phyloP scores from a whole-genome alignment of 2,329 filamentous ascomycete genomes.

The Aspergillus ochraceoroseus region DNA sequence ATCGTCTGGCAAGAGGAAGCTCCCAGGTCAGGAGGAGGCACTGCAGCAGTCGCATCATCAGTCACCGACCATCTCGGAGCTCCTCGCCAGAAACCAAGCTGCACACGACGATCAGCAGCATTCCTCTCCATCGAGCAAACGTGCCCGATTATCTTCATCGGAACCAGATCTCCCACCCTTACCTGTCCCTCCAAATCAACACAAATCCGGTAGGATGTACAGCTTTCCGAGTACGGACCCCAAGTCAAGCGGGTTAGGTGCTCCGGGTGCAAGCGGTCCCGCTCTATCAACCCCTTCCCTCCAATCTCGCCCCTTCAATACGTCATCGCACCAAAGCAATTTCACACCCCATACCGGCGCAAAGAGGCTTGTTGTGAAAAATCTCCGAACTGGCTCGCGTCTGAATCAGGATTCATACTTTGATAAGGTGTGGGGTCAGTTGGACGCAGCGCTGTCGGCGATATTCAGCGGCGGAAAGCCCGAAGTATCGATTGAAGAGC shows the following conservation, averaged over 20 bases:
- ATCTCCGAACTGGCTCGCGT: conserved; percentile 63
- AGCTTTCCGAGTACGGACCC: conserved; percentile 44
- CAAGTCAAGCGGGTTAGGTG: conserved; percentile 40
- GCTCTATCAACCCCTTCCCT: conserved; percentile 25
- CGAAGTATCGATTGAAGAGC: conserved; percentile 71
- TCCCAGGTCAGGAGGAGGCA: conserved; percentile 33
- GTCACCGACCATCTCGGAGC: conserved; percentile 45
- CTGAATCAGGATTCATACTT: conserved; percentile 73
- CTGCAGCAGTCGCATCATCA: conserved; percentile 30
- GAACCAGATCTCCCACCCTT: conserved; percentile 20
- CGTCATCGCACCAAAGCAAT: conserved; percentile 37
- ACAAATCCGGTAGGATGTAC: conserved; percentile 50
- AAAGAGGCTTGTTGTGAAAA: conserved; percentile 90
- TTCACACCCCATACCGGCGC: conserved; percentile 73
- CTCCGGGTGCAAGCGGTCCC: conserved; percentile 42
- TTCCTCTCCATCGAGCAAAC: conserved; percentile 40
- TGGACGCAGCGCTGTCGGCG: conserved; percentile 66
- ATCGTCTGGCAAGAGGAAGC: conserved; percentile 42
- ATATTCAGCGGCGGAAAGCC: conserved; percentile 65
- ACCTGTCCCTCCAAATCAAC: conserved; percentile 13
- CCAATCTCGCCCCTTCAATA: conserved; percentile 29
- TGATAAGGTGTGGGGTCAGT: conserved; percentile 65
- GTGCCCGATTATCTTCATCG: conserved; percentile 33
- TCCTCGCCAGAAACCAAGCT: conserved; percentile 38
- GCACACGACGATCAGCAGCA: conserved; percentile 23